Evolutionary conservation across 2,329 filamentous ascomycete genomes (phyloP), one percentile per base, ranked within the genome.

Genomic region (Clonostachys solani): DNA sequence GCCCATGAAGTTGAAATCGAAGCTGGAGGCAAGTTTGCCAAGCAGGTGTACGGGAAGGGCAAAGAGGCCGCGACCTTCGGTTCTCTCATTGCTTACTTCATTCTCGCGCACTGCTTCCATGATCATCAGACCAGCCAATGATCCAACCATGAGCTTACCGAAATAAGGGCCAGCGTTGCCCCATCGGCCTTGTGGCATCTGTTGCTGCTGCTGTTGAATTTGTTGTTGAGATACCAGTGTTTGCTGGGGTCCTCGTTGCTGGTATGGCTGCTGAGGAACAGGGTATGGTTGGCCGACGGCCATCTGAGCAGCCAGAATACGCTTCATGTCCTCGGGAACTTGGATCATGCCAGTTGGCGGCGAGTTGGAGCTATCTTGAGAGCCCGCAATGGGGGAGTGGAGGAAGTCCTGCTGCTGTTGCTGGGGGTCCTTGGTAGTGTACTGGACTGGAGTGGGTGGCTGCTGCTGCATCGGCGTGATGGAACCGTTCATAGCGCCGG

Each of bases 71-170:
- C 82, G 80, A 42, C 85, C 85, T 44, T 81, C 74, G 6, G 83
- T 74, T 2, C 75, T 75, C 44, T 87, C 83, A 42, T 75, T 78
- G 56, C 81, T 79, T 61, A 81, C 67, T 66, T 90, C 80, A 55
- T 84, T 71, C 61, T 87, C 80, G 35, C 77, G 76, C 47, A 92
- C 75, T 2, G 89, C 90, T 67, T 96, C 91, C 55, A 96, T 70
- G 34, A 96, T 78, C 92, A 97, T 96, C 16, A 97, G 74, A 13
- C 90, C 91, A 19, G 92, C 92, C 49, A 97, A 78, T 16, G 92
- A 92, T 40, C 92, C 92, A 6, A 96, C 84, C 89, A 96, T 94
- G 54, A 96, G 77, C 68, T 95, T 95, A 45, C 80, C 81, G 49
- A 80, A 77, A 51, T 83, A 84, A 2, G 77, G 78, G 12, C 66